These are phyloP conservation scores for Pseudogymnoascus sp. DNA, from an alignment of 2,329 filamentous ascomycete species.

Conservation along the genomic window DNA sequence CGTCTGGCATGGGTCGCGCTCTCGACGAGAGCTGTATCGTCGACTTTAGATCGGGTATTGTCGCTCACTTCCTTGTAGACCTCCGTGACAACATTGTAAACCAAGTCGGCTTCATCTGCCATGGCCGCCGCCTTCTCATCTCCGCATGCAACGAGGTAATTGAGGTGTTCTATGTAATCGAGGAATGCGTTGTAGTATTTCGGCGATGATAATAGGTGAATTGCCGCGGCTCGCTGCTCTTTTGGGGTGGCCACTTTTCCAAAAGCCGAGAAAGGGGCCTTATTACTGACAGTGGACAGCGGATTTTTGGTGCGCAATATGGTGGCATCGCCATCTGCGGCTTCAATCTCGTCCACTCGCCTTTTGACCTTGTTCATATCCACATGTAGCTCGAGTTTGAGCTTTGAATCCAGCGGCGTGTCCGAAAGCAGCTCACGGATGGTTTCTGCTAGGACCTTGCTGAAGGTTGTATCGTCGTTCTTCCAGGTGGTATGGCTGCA, in stretches of 20 bases:
- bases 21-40: not conserved
- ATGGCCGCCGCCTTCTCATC: not conserved
- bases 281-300: not conserved
- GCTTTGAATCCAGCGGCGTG: not conserved
- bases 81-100: not conserved
- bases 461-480: not conserved
- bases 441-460: not conserved
- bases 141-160: not conserved
- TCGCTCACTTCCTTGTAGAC: slow-evolving; percentile 5
- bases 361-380: slow-evolving; percentile 1
- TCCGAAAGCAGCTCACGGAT: not conserved
- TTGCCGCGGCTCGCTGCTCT: not conserved
- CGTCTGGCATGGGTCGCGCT: not conserved
- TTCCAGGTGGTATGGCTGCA: not conserved
- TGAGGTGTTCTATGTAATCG: slow-evolving; percentile 1
- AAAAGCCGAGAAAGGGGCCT: not conserved
- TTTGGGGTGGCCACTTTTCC: not conserved
- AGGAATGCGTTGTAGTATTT: slow-evolving; percentile 6
- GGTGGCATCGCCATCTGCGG: not conserved
- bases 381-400: not conserved
- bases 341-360: not conserved
- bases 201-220: not conserved
- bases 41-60: not conserved
- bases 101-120: not conserved
- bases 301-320: not conserved